A percentile compares a stretch with the other conserved stretches of the same genome.
These are phyloP conservation scores for Sanghuangporus baumii DNA, from an alignment of 1,284 basidiomycete species.

Conservation along the genomic window DNA sequence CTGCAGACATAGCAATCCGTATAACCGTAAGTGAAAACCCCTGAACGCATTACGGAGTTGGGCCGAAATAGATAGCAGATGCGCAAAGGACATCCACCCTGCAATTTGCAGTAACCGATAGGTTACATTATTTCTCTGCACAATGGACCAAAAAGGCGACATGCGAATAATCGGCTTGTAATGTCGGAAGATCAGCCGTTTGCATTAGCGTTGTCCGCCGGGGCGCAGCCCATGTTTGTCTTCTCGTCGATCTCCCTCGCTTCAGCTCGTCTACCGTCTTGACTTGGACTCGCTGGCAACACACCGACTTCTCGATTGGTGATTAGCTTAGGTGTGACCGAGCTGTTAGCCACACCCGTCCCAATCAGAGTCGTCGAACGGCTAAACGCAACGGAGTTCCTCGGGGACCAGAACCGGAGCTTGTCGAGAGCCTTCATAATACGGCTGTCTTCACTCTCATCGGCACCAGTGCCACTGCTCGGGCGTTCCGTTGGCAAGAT, in stretches of 20 bases:
- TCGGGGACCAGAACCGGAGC: not conserved
- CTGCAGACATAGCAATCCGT: not conserved
- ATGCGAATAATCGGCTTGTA: not conserved
- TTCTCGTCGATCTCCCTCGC: not conserved
- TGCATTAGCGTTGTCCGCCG: not conserved
- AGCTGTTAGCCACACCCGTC: not conserved
- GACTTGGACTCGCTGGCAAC: not conserved
- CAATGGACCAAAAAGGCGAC: not conserved
- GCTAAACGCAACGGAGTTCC: not conserved
- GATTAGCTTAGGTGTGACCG: not conserved
- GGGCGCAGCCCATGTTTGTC: not conserved
- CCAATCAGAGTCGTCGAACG: not conserved
- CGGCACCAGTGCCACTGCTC: conserved; percentile 26
- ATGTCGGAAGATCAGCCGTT: not conserved
- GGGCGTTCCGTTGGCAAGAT: conserved; percentile 60
- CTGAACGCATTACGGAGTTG: not conserved
- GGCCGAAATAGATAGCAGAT: not conserved
- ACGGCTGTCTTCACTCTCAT: not conserved
- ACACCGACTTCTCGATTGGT: not conserved
- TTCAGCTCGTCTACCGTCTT: not conserved
- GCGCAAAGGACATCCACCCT: not conserved
- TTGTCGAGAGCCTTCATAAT: not conserved
- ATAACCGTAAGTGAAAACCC: not conserved
- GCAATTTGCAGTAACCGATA: not conserved
- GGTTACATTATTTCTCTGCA: not conserved